Base-by-base conservation (phyloP, 2,329 filamentous ascomycete species). In the Neonectria hederae region DNA sequence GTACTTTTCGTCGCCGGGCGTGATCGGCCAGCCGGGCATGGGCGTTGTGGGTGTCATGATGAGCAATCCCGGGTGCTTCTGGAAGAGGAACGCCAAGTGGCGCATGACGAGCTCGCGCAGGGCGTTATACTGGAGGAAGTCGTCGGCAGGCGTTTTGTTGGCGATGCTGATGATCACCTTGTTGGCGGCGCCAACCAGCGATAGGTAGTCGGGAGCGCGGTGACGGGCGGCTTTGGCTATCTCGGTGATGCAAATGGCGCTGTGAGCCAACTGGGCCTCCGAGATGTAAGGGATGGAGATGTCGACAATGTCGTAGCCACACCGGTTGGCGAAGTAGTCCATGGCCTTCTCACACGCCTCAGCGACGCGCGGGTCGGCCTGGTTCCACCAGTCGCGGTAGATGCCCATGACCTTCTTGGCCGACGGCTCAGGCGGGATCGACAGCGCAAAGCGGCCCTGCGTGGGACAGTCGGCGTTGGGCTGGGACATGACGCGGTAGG, bases 11-110 rank as follows among this genome's bases (percentile, higher is more conserved):
- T 92, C 89, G 9, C 81, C 84, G 1, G 83, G 78, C 11, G 76
- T 65, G 24, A 90, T 88, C 45, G 87, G 86, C 91, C 92, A 97
- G 11, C 94, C 94, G 0, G 88, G 83, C 63, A 91, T 86, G 0
- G 94, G 92, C 4, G 88, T 87, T 1, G 93, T 94, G 0, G 94
- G 94, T 2, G 91, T 91, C 45, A 97, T 81, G 64, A 97, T 88
- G 35, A 97, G 80, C 64, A 97, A 80, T 24, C 91, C 92, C 0
- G 93, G 92, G 73, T 97, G 79, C 60, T 84, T 80, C 69, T 87
- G 80, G 80, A 89, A 97, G 1, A 97, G 81, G 70, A 85, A 83
- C 0, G 92, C 87, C 11, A 97, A 82, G 78, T 97, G 93, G 38
- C 86, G 83, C 93, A 97, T 97, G 58, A 95, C 81, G 38, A 95